phyloP scores from a whole-genome alignment of 1,284 basidiomycete species.

The Tilletia indica region DNA sequence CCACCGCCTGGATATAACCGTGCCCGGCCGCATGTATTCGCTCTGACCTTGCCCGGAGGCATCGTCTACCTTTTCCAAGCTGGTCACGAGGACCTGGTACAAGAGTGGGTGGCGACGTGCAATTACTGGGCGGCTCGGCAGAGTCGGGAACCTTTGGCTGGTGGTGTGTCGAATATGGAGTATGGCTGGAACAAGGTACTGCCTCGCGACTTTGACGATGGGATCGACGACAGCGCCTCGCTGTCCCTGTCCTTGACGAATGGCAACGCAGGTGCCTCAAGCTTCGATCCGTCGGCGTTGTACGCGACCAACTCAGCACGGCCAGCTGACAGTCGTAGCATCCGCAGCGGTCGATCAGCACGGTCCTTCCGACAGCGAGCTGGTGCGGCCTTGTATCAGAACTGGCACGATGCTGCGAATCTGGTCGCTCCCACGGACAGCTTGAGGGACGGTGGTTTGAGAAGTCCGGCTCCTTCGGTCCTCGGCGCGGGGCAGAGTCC shows the following conservation, averaged over 20 bases:
- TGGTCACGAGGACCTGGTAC: constrained; percentile 92
- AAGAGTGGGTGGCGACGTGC: constrained; percentile 97
- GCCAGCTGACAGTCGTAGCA: constrained; percentile 27
- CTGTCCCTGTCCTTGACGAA: not conserved
- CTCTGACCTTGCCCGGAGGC: constrained; percentile 81
- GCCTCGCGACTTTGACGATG: constrained; percentile 58
- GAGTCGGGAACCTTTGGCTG: constrained; percentile 86
- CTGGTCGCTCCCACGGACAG: constrained; percentile 19
- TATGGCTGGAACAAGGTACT: constrained; percentile 87
- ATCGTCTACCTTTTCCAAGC: constrained; percentile 95
- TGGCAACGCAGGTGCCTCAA: not conserved
- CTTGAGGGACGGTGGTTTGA: not conserved
- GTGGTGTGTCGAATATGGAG: constrained; percentile 97
- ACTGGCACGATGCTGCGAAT: constrained; percentile 21
- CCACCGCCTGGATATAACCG: constrained; percentile 88
- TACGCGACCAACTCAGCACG: not conserved
- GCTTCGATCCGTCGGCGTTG: not conserved
- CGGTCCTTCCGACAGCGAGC: constrained; percentile 23
- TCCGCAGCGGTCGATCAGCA: constrained; percentile 28
- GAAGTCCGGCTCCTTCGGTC: not conserved
- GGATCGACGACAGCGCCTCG: constrained; percentile 51
- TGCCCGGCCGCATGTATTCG: constrained; percentile 87
- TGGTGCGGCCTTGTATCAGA: constrained; percentile 20
- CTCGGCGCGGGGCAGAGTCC: constrained; percentile 5
- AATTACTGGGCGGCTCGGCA: constrained; percentile 96